Base-by-base conservation (phyloP, 768 basidiomycete genomes). In the Rhodotorula paludigena region DNA sequence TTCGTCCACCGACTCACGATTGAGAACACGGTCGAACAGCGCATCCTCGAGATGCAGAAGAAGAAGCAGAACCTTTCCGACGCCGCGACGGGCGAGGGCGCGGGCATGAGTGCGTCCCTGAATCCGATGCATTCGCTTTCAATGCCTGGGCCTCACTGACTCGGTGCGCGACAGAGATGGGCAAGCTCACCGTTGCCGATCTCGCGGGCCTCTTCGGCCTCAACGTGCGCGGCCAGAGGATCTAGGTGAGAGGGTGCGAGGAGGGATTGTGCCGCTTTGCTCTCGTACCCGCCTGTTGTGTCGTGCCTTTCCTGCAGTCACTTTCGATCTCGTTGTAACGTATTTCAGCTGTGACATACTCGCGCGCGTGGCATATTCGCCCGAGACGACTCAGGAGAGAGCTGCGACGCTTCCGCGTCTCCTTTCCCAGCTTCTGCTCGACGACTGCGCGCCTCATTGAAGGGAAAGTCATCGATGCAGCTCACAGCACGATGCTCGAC, bases 1-100 rank as follows among this genome's bases (percentile, higher is more conserved):
- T 30, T 41, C 15, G 59, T 60, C 38, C 69, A 77, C 36, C 76
- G 79, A 45, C 68, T 80, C n/a, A 75, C 77, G 55, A 79, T 80
- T 60, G 62, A 55, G 7, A 73, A 78, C 62, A 76, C 78, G 0
- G 66, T 72, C 39, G 88, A 89, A 74, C 85, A 88, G 73, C 81
- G 88, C n/a, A 84, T 90, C 39, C 79, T 87, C 35, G 80, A 80
- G 0, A 78, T 89, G 66, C 87, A 88, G 71, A 81, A 83, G 48
- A 80, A 84, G 63, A 87, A 87, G 78, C 60, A 58, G 45, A 35
- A 64, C 68, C 60, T 72, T 36, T 74, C 77, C 2, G 80, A 81
- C 53, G 79, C 77, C 3, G 54, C 66, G 10, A 57, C 66, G 57
- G 72, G 72, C 12, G 72, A 73, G 42, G 72, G 72, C 38, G 36